These are phyloP conservation scores for Penicillium sp. DNA, from an alignment of 2,329 filamentous ascomycete species.

Conservation along the genomic window DNA sequence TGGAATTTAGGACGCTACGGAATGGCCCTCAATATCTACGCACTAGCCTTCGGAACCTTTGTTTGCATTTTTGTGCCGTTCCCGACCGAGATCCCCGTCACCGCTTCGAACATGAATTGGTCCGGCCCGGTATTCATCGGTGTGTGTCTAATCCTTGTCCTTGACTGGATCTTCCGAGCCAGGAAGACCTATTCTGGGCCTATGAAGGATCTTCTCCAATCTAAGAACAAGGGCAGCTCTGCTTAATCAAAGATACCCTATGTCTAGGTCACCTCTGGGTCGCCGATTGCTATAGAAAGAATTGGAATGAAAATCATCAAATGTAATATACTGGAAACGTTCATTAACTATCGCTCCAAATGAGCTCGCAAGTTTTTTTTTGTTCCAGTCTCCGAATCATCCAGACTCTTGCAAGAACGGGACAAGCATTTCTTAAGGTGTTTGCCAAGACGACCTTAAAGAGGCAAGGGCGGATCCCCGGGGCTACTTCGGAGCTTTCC, in stretches of 20 bases:
- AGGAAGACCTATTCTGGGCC: constrained; percentile 11
- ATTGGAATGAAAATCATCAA: neutral
- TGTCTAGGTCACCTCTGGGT: neutral
- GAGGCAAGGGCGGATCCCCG: neutral
- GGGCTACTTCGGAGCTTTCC: neutral
- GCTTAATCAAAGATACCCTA: neutral
- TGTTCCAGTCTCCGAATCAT: too few relatives aligned
- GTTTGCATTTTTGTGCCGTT: constrained; percentile 36
- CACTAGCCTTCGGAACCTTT: constrained; percentile 33
- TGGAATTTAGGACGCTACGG: constrained; percentile 31
- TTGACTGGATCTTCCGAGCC: constrained; percentile 14
- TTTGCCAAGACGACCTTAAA: neutral
- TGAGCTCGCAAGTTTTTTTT: neutral
- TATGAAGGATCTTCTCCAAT: constrained; percentile 5
- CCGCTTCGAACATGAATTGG: constrained; percentile 41
- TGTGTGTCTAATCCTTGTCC: constrained; percentile 9
- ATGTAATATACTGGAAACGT: neutral
- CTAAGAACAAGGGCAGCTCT: neutral
- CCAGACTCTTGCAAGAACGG: too few relatives aligned
- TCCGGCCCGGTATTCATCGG: constrained; percentile 33
- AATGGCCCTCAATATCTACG: constrained; percentile 34
- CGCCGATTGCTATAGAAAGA: neutral
- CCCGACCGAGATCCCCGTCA: constrained; percentile 34
- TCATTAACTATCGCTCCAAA: neutral
- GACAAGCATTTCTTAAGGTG: neutral